These are phyloP conservation scores for Fraxinus velutina DNA, from an alignment of 305 asterid species.

Conservation along the genomic window DNA sequence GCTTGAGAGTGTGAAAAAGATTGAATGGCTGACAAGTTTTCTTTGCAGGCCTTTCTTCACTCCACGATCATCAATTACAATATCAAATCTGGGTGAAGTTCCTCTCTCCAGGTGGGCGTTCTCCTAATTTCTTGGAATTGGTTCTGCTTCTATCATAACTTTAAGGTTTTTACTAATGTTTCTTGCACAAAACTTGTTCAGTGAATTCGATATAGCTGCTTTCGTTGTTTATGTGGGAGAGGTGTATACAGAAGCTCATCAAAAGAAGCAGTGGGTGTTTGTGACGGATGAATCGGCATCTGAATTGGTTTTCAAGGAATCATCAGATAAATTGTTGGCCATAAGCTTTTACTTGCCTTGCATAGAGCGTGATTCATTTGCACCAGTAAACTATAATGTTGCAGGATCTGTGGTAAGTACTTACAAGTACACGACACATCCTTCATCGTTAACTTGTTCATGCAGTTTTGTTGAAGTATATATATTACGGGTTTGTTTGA, in stretches of 20 bases:
- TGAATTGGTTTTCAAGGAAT: constrained; percentile 31
- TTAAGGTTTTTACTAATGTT: constrained; percentile 19
- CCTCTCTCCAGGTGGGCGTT: constrained; percentile 63
- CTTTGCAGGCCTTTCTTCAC: constrained; percentile 67
- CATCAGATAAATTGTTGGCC: constrained; percentile 60
- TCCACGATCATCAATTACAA: constrained; percentile 61
- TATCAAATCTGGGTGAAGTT: constrained; percentile 69
- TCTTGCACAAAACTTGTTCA: constrained; percentile 38
- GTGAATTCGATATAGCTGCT: constrained; percentile 91
- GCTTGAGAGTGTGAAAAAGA: not conserved
- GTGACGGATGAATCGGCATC: constrained; percentile 65
- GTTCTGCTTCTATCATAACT: constrained; percentile 19
- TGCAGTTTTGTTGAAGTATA: not conserved
- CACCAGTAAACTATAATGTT: constrained; percentile 52
- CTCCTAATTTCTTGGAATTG: constrained; percentile 19
- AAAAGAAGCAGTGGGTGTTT: constrained; percentile 88
- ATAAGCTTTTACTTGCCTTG: constrained; percentile 61
- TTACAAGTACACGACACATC: not conserved
- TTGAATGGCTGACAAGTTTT: constrained; percentile 5
- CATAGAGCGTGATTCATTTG: constrained; percentile 41
- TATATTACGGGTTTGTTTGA: not conserved
- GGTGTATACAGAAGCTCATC: constrained; percentile 53
- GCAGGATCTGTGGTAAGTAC: constrained; percentile 71
- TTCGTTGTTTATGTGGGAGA: constrained; percentile 75
- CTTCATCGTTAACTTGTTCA: not conserved